Evolutionary conservation across 2,329 filamentous ascomycete species (phyloP).

Genomic region (Phyllosticta capitalensis): DNA sequence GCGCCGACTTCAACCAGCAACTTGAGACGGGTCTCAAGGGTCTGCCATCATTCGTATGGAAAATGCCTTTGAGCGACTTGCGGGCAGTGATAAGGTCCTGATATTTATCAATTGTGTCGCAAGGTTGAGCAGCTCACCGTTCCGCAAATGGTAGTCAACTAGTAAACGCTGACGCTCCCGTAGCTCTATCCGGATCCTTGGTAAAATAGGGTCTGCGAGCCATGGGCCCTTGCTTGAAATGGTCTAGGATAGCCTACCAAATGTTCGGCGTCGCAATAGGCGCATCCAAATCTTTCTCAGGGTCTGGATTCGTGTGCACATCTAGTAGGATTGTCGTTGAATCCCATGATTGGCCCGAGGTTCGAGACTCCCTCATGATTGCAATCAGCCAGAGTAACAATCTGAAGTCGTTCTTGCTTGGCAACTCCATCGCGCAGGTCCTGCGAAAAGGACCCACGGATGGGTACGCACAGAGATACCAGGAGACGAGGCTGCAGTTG

Average conservation of each 20-base stretch:
- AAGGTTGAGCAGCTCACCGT: background rate
- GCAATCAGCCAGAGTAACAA: background rate
- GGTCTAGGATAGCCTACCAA: background rate
- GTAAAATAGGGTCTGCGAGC: background rate
- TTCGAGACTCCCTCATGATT: background rate
- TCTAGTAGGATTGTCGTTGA: background rate
- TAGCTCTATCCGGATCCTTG: too few relatives aligned
- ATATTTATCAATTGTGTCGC: background rate
- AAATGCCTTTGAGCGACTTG: background rate
- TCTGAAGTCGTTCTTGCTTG: background rate
- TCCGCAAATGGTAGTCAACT: background rate
- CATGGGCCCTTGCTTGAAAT: background rate
- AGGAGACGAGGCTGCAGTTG: background rate
- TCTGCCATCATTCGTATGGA: background rate
- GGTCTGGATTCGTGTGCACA: background rate
- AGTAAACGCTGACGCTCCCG: background rate
- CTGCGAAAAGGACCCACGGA: background rate
- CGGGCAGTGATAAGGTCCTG: background rate
- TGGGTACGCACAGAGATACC: background rate
- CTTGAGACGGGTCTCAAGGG: background rate
- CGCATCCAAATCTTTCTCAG: background rate
- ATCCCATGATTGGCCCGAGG: background rate
- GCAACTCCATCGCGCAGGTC: background rate
- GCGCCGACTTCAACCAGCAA: background rate
- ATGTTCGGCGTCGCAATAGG: background rate